Conservation (phyloP, 495 filamentous ascomycete genomes). For the Penicillium soppii region DNA sequence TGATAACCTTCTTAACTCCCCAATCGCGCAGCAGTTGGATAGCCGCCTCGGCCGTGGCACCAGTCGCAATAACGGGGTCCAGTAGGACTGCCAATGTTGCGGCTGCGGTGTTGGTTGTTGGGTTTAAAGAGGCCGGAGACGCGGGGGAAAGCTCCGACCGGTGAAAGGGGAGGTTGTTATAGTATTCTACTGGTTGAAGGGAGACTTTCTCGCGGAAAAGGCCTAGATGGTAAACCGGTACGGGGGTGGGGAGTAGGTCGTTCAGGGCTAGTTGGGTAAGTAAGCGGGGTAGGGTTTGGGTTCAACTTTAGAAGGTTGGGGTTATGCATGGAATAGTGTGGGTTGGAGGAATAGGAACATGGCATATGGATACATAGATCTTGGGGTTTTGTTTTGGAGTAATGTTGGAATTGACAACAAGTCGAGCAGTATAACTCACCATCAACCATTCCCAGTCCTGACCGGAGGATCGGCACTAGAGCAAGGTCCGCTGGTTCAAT, state of each 20-base stretch:
- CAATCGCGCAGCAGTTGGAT: conserved; percentile 88
- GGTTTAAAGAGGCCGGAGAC: conserved; percentile 33
- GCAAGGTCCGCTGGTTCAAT: conserved; percentile 65
- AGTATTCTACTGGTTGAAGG: conserved; percentile 92
- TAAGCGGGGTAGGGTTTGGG: conserved; percentile 1
- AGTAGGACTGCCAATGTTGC: conserved; percentile 74
- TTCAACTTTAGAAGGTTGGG: background rate
- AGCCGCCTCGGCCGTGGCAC: conserved; percentile 83
- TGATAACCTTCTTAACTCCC: conserved; percentile 78
- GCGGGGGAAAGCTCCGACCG: conserved; percentile 28
- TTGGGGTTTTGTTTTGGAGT: too few relatives aligned
- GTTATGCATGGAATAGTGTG: background rate
- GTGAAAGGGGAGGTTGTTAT: conserved; percentile 92
- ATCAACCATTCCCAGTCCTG: conserved; percentile 86
- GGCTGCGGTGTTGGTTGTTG: conserved; percentile 36
- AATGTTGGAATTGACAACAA: too few relatives aligned
- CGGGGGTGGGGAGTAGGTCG: conserved; percentile 74
- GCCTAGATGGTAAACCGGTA: conserved; percentile 89
- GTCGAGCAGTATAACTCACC: too few relatives aligned
- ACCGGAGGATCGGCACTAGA: conserved; percentile 88
- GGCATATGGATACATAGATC: too few relatives aligned
- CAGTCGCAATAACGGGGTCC: conserved; percentile 92
- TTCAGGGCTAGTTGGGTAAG: conserved; percentile 60
- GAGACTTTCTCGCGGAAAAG: conserved; percentile 85
- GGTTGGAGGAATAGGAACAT: background rate